A percentile compares a stretch with the other conserved stretches of the same genome.
Evolutionary conservation across 345 rosid genomes (phyloP).

Genomic region (Luvunga scandens): DNA sequence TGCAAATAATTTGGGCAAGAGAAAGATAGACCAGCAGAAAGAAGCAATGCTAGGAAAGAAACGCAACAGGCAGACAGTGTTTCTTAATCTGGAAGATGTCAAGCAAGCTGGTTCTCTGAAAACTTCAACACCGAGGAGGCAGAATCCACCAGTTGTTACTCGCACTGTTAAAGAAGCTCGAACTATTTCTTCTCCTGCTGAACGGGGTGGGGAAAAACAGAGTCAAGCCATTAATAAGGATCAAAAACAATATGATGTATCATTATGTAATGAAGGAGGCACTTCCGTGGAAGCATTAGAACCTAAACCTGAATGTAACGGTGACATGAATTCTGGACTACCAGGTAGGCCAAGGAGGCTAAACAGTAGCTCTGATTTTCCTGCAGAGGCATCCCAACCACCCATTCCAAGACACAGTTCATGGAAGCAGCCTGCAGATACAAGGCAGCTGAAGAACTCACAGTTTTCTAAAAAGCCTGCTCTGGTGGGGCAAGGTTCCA

Average conservation of each 20-base stretch:
- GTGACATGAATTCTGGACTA: constrained; percentile 52
- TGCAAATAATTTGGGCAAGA: constrained; percentile 69
- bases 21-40: constrained; percentile 88
- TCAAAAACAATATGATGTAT: constrained; percentile 55
- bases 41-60: constrained; percentile 98
- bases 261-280: constrained; percentile 48
- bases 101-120: constrained; percentile 82
- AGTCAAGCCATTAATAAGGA: constrained; percentile 44
- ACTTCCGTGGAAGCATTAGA: constrained; percentile 45
- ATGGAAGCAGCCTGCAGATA: constrained; percentile 71
- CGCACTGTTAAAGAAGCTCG: constrained; percentile 86
- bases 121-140: constrained; percentile 78
- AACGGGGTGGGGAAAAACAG: constrained; percentile 54
- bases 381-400: constrained; percentile 46
- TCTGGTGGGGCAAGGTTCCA: constrained; percentile 49
- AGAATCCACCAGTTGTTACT: constrained; percentile 46
- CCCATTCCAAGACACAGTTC: constrained; percentile 73
- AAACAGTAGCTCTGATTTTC: constrained; percentile 52
- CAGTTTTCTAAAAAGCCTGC: constrained; percentile 58
- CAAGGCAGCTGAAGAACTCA: constrained; percentile 49
- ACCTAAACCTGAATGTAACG: constrained; percentile 62
- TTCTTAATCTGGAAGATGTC: constrained; percentile 89
- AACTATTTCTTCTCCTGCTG: constrained; percentile 39
- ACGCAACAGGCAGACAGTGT: constrained; percentile 88
- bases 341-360: constrained; percentile 56